Conservation (phyloP, 495 filamentous ascomycete genomes). For the Talaromyces thailandensis region DNA sequence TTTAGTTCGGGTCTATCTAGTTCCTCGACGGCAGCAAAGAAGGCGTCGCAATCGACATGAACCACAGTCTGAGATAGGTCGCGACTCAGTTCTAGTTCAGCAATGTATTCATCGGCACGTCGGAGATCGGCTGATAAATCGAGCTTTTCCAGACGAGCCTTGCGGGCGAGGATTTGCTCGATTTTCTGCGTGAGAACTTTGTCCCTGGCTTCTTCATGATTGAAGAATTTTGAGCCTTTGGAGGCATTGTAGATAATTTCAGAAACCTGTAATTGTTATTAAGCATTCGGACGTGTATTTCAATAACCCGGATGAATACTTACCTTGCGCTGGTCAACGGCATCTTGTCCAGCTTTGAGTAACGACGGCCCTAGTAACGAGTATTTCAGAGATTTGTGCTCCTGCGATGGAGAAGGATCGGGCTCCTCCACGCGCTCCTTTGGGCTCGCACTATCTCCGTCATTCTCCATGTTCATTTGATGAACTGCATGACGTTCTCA, state of each 20-base stretch:
- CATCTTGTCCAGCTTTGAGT: conserved; percentile 89
- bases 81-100: conserved; percentile 64
- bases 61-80: conserved; percentile 81
- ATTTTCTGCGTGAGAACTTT: conserved; percentile 80
- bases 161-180: conserved; percentile 65
- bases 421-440: conserved; percentile 6
- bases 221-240: conserved; percentile 95
- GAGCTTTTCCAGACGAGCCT: conserved; percentile 64
- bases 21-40: conserved; percentile 93
- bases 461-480: not conserved
- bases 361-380: conserved; percentile 83
- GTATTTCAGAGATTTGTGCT: conserved; percentile 54
- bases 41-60: conserved; percentile 96
- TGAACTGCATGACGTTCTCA: not conserved
- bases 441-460: conserved; percentile 15
- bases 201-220: conserved; percentile 78
- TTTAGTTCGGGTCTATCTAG: conserved; percentile 85
- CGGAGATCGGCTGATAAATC: conserved; percentile 66
- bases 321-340: conserved; percentile 85
- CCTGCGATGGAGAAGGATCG: conserved; percentile 6
- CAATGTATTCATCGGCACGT: conserved; percentile 72
- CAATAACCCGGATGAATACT: not conserved
- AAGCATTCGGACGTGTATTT: not conserved
- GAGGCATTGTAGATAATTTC: conserved; percentile 97
- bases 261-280: conserved; percentile 51